These are phyloP conservation scores for Sclerotinia nivalis DNA, from an alignment of 2,329 filamentous ascomycete species.

Conservation along the genomic window DNA sequence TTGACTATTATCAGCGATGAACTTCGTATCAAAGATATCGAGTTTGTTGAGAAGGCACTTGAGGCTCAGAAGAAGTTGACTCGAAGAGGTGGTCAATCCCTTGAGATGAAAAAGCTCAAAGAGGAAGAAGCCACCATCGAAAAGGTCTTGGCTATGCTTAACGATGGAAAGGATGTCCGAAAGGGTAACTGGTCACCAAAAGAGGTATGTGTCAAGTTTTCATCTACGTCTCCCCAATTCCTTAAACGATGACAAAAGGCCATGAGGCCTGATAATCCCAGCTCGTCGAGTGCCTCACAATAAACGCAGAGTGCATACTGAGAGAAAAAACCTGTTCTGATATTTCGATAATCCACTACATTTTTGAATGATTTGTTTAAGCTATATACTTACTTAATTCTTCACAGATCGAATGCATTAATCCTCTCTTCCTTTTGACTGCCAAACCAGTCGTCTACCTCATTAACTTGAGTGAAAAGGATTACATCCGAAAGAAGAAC, in stretches of 20 bases:
- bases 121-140: conserved; percentile 93
- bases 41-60: conserved; percentile 94
- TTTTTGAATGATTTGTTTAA: conserved; percentile 19
- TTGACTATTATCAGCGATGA: conserved; percentile 96
- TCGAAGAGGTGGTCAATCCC: conserved; percentile 84
- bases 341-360: conserved; percentile 24
- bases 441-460: conserved; percentile 97
- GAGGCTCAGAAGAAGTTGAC: conserved; percentile 95
- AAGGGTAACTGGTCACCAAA: conserved; percentile 88
- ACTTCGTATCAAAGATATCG: conserved; percentile 95
- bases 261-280: conserved; percentile 94
- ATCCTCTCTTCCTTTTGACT: conserved; percentile 89
- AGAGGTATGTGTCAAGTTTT: conserved; percentile 69
- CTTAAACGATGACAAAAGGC: conserved; percentile 97
- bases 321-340: conserved; percentile 63
- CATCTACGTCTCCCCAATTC: conserved; percentile 32
- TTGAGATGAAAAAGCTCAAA: conserved; percentile 97
- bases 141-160: conserved; percentile 80
- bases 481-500: conserved; percentile 99
- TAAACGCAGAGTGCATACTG: conserved; percentile 78
- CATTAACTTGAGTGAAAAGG: conserved; percentile 94
- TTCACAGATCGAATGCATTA: conserved; percentile 88
- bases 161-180: conserved; percentile 89
- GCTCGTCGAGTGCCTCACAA: conserved; percentile 94
- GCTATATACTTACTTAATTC: conserved; percentile 24